Base-by-base conservation (phyloP, 139 green algal species). In the Parachlorella kessleri region DNA sequence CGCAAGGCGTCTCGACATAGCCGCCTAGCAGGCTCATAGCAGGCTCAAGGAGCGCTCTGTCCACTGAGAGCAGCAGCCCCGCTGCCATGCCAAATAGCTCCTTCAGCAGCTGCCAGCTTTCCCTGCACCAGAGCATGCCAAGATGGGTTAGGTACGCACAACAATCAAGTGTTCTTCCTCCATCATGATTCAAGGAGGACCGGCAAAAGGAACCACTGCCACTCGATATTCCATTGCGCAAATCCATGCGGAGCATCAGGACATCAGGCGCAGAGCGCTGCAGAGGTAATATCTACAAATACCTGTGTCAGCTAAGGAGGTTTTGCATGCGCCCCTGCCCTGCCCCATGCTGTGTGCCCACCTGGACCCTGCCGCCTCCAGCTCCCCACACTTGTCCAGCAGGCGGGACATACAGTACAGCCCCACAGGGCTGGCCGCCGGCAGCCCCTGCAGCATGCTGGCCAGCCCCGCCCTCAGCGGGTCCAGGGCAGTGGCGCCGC, bases 341-440 rank as follows among this genome's bases (percentile, higher is more conserved):
- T 5, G 6, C 59, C 28, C 28, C 37, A 6, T 42, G 35, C 0
- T 5, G 23, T 26, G 26, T 6, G 26, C 59, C 38, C 64, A 80
- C 75, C 75, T 59, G 36, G 48, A 59, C n/a, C n/a, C n/a, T n/a
- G n/a, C n/a, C 28, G 42, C 71, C 1, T 37, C 70, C 55, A 84
- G 55, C 66, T 72, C 32, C 9, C 26, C 24, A 26, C 71, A 84
- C 70, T 28, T 26, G 8, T 35, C 40, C 68, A 84, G 42, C 14
- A 89, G 10, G 14, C 55, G 66, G 3, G 67, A 64, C 54, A 86
- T 26, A 37, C 65, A 76, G 59, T 84, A 38, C 70, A 89, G 66
- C 32, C 75, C 30, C 10, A 74, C 66, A 24, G 76, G 28, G 59
- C 80, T 86, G 54, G 79, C 85, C 18, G 37, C n/a, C 1, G 75